Base-by-base conservation (phyloP, 2,329 filamentous ascomycete genomes). In the Passalora sequoiae region DNA sequence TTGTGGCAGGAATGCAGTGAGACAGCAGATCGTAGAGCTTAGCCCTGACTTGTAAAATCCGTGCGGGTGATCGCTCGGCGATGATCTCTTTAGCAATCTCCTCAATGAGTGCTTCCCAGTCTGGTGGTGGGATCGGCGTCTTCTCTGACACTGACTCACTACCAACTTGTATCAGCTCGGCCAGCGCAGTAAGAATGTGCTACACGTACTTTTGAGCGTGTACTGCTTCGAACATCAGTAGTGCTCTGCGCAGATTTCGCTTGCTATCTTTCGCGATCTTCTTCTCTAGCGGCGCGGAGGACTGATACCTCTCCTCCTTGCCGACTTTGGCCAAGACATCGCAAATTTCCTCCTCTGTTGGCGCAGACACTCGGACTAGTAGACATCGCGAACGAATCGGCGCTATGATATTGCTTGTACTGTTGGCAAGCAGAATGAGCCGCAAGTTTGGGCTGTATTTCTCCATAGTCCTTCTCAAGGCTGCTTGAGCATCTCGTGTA, bases 401-500 rank as follows among this genome's bases (percentile, higher is more conserved):
- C n/a, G 92, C 91, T 66, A 98, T 98, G 59, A 98, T 98, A 62
- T 97, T 97, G 52, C 89, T 89, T 16, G 92, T 98, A 55, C 86
- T 94, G 65, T 97, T 97, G 37, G 92, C 92, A 47, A 98, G 71
- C 47, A 98, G 71, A 37, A 98, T 97, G 56, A 98, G 69, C 16
- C 92, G 78, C 61, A 98, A 61, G 65, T 98, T 98, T 10, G 91
- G 89, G 60, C 86, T 94, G 74, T 98, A 98, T 68, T 98, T 98
- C 70, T 98, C 92, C 92, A 98, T 98, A 0, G 92, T 98, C 51
- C 92, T 76, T 65, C 92, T 80, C 61, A 98, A 71, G 22, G 94
- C 94, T 0, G 94, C 92, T 69, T 98, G 92, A 3, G 92, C 92
- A 73, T 98, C 92, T 51, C 92, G 76, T 3, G 84, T 92, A 53